phyloP scores from a whole-genome alignment of 345 rosid genomes.

The Heritiera littoralis region DNA sequence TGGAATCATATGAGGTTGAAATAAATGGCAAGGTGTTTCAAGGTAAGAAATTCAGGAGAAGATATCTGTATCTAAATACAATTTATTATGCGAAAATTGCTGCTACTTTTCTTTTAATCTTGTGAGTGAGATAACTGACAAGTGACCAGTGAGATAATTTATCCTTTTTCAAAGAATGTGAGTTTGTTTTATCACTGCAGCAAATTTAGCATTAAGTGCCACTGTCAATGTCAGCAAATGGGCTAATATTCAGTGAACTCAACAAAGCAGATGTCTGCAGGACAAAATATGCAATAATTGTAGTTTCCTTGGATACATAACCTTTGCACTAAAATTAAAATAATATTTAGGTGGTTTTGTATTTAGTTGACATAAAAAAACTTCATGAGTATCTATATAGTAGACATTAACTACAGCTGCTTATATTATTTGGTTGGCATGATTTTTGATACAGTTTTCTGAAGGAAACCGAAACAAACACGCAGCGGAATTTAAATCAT shows the following conservation, averaged over 20 bases:
- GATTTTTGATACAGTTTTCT: not conserved
- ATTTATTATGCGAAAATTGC: slow-evolving; percentile 1
- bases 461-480: too few species aligned
- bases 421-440: not conserved
- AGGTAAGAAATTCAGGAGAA: slow-evolving; percentile 49
- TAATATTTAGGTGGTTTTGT: not conserved
- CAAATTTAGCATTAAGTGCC: not conserved
- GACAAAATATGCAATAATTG: not conserved
- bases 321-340: not conserved
- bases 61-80: not conserved
- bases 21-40: slow-evolving; percentile 89
- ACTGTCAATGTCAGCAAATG: not conserved
- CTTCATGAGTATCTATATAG: not conserved
- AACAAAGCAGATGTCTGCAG: not conserved
- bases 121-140: not conserved
- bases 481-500: too few species aligned
- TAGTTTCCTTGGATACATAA: not conserved
- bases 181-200: not conserved
- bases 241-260: not conserved
- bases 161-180: not conserved
- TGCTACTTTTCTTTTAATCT: not conserved
- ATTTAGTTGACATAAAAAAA: not conserved
- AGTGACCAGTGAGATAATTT: not conserved
- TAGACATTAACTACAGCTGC: not conserved
- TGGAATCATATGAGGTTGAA: slow-evolving; percentile 98